These are phyloP conservation scores for Ramaria sp. DNA, from an alignment of 768 basidiomycete species.

Conservation along the genomic window DNA sequence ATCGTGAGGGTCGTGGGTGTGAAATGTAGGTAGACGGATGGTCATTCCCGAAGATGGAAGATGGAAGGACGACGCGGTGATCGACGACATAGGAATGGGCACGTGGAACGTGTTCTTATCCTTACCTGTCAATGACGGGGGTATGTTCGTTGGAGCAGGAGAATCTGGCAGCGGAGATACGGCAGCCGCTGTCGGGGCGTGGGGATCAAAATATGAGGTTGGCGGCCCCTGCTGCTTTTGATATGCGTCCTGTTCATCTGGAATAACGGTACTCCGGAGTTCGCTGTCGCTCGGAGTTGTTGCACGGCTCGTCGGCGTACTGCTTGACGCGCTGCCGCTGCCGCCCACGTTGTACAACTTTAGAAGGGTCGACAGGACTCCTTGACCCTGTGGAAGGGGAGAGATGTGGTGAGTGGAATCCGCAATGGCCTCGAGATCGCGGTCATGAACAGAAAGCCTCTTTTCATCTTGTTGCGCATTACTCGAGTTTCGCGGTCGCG, in stretches of 20 bases:
- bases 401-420: neutral
- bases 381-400: neutral
- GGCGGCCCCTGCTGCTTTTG: neutral
- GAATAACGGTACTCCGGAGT: neutral
- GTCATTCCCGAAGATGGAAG: neutral
- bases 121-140: neutral
- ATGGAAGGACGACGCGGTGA: neutral
- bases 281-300: neutral
- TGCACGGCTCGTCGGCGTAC: neutral
- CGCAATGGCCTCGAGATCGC: neutral
- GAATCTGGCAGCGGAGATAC: neutral
- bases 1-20: neutral
- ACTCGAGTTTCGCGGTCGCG: neutral
- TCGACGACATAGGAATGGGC: neutral
- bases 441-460: neutral
- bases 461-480: neutral
- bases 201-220: neutral
- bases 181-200: neutral
- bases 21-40: neutral
- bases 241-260: neutral
- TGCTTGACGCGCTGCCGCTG: neutral
- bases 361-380: slow-evolving; percentile 1
- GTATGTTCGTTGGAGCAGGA: neutral
- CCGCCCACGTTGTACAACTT: neutral
- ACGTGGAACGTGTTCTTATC: neutral